Conservation (phyloP, 305 asterid genomes). For the Fraxinus dipetala region DNA sequence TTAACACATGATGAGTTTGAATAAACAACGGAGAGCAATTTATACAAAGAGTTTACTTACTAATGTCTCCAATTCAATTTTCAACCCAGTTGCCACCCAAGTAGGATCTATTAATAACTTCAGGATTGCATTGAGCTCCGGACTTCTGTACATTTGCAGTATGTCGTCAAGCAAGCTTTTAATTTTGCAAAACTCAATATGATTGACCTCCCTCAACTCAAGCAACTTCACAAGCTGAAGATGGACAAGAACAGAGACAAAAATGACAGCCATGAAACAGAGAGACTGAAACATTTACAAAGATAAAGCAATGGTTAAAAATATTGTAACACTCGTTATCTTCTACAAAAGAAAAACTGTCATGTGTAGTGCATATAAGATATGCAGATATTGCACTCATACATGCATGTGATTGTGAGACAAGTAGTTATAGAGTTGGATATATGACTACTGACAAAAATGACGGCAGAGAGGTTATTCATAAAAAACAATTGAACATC, state of each 20-base stretch:
- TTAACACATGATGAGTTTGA: background rate
- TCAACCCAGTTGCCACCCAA: conserved; percentile 88
- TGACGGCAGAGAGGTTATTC: background rate
- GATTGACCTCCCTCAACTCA: conserved; percentile 92
- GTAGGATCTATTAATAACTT: conserved; percentile 79
- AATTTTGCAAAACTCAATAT: conserved; percentile 91
- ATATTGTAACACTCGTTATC: background rate
- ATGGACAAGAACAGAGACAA: conserved; percentile 17
- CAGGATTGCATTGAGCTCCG: conserved; percentile 62
- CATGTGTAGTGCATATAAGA: background rate
- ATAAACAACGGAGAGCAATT: background rate
- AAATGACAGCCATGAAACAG: background rate
- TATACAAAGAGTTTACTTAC: conserved; percentile 41
- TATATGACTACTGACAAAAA: background rate
- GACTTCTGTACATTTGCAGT: conserved; percentile 50
- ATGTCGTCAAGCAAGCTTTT: conserved; percentile 75
- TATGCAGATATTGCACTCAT: background rate
- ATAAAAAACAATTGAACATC: background rate
- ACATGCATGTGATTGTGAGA: background rate
- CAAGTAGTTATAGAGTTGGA: background rate
- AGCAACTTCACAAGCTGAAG: conserved; percentile 94
- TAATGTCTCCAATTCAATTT: conserved; percentile 67
- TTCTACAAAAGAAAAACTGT: background rate
- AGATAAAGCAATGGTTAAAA: background rate
- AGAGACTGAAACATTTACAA: background rate